Base-by-base conservation (phyloP, 2,329 filamentous ascomycete species). In the Fusarium setosum region DNA sequence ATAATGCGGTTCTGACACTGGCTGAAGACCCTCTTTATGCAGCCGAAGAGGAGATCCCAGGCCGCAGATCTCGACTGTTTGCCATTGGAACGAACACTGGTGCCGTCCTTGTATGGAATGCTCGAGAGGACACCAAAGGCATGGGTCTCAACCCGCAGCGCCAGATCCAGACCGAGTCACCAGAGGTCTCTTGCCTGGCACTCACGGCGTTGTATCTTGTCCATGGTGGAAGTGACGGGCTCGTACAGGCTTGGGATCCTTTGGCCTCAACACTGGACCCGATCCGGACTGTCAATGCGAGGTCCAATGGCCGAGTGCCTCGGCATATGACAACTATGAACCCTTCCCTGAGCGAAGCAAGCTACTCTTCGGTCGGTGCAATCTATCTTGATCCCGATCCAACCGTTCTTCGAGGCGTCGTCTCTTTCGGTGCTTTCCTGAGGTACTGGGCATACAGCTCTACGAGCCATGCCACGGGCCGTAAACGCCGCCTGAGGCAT, bases 201-300 rank as follows among this genome's bases (percentile, higher is more conserved):
- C 77, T 97, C 44, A 93, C 94, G 2, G 92, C 93, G 2, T 82
- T 99, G 15, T 96, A 97, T 74, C 80, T 99, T 15, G 92, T 98
- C 7, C 93, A 97, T 75, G 96, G 96, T 48, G 96, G 96, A 23
- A 97, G 92, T 68, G 96, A 99, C 78, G 95, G 96, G 1, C 86
- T 98, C 4, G 95, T 97, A 5, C 96, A 98, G 76, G 92, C 94
- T 6, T 99, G 96, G 96, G 96, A 99, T 80, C 92, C 92, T n/a
- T 82, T 99, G 44, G 93, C 90, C 1, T 98, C 95, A 3, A 91
- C 86, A 0, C 79, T 85, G 17, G 88, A 90, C 18, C 93, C 96
- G 0, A 86, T 98, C 50, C 89, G 94, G 35, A 98, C 94, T 0
- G 83, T 99, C 53, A 94, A 97, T 74, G 93, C 93, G 4, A 89